phyloP scores from a whole-genome alignment of 2,329 filamentous ascomycete genomes.

The Orbilia quercus region DNA sequence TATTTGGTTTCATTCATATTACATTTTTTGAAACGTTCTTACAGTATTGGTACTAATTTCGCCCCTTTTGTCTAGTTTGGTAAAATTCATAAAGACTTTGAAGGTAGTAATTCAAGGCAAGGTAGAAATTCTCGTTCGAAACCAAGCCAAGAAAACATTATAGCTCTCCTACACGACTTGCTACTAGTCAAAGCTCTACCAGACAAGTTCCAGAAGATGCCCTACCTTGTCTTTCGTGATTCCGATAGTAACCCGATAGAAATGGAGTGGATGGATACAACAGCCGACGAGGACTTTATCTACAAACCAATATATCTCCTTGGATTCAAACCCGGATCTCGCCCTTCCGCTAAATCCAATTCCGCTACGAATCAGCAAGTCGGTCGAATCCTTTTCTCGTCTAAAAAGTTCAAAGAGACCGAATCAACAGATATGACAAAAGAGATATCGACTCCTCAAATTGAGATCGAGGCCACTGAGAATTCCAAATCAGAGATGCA shows the following conservation, averaged over 20 bases:
- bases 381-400: background rate
- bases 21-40: background rate
- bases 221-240: constrained; percentile 13
- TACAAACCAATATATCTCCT: constrained; percentile 15
- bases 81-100: constrained; percentile 24
- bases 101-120: background rate
- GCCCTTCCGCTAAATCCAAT: background rate
- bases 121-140: background rate
- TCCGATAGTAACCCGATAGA: background rate
- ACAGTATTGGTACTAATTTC: background rate
- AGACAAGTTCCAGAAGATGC: constrained; percentile 14
- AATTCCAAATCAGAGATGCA: background rate
- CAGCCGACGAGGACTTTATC: constrained; percentile 14
- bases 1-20: too few species aligned
- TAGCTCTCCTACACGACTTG: constrained; percentile 11
- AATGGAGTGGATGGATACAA: constrained; percentile 30
- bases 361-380: background rate
- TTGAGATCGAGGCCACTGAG: background rate
- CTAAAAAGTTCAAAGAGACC: background rate
- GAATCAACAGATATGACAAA: background rate
- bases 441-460: background rate
- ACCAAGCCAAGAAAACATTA: background rate
- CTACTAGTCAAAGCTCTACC: background rate
- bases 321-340: constrained; percentile 2
- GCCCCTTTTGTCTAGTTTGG: constrained; percentile 14